Base-by-base conservation (phyloP, 2,329 filamentous ascomycete species). In the Nigrograna mackinnonii region DNA sequence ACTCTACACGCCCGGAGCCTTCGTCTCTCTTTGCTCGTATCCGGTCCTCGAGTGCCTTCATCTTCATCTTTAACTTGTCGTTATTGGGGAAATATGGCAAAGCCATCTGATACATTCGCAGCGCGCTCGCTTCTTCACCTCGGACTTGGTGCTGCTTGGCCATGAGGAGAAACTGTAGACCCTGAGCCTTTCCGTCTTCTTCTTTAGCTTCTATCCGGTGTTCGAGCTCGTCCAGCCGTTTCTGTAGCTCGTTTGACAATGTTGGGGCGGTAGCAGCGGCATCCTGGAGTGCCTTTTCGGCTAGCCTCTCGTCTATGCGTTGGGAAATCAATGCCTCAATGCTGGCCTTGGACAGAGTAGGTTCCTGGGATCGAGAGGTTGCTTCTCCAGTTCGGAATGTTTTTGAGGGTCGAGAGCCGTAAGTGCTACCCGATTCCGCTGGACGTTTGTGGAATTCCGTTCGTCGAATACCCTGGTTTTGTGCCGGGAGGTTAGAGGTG, bases 321-420 rank as follows among this genome's bases (percentile, higher is more conserved):
- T 87, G 89, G 68, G 96, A 89, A 1, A 97, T 90, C 72, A 96
- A 84, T 28, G 91, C 89, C 65, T 96, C 91, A 46, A 97, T 95
- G 39, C 85, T 85, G 11, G 84, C 86, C 14, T 70, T 80, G 53
- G 77, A 66, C 74, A 79, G 51, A 68, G 57, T 49, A 50, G 58
- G 52, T 52, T 70, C 49, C 5, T 60, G 64, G 35, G 48, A 35
- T 35, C 57, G 52, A 9, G 59, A 55, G 2, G 70, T 66, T 18
- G 58, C 50, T 31, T 74, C 59, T 62, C 55, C 54, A 2, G 67
- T 47, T 36, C 67, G 61, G 16, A 62, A 58, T 4, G 64, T 55
- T 50, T 76, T 76, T 3, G 64, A 48, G 2, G 73, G 72, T 24
- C 74, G 60, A 13, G 60, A 60, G 6, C 66, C 55, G 13, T 61